Percentiles rank a stretch among this genome's conserved stretches.
phyloP scores from a whole-genome alignment of 352 stramenopile species.

The Phytophthora fragariaefolia region DNA sequence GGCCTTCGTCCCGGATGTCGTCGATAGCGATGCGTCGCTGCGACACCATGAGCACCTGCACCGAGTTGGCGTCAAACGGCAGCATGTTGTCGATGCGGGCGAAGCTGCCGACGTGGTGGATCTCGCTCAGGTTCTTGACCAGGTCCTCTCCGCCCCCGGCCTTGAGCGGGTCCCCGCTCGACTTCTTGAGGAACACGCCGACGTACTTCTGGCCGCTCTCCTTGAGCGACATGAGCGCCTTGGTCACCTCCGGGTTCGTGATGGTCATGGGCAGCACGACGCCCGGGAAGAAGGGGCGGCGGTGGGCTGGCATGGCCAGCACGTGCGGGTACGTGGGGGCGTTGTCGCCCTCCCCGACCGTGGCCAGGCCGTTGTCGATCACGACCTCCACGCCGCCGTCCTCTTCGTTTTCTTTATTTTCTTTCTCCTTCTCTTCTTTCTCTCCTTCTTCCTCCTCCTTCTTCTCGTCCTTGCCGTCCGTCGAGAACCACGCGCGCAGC shows the following conservation, averaged over 20 bases:
- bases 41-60: slow-evolving; percentile 90
- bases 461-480: slow-evolving; percentile 28
- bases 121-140: slow-evolving; percentile 92
- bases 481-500: slow-evolving; percentile 42
- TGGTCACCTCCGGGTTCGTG: slow-evolving; percentile 85
- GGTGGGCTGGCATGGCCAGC: slow-evolving; percentile 76
- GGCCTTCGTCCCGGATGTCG: slow-evolving; percentile 66
- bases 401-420: slow-evolving; percentile 12
- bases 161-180: slow-evolving; percentile 41
- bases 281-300: slow-evolving; percentile 83
- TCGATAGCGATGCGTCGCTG: slow-evolving; percentile 89
- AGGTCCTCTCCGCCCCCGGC: slow-evolving; percentile 77
- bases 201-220: slow-evolving; percentile 92
- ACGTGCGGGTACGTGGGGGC: slow-evolving; percentile 77
- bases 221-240: slow-evolving; percentile 89
- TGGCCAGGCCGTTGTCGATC: slow-evolving; percentile 64
- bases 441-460: background rate
- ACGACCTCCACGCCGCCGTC: slow-evolving; percentile 58
- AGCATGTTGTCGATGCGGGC: slow-evolving; percentile 95
- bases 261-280: slow-evolving; percentile 89
- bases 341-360: slow-evolving; percentile 70
- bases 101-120: slow-evolving; percentile 96
- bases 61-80: slow-evolving; percentile 73
- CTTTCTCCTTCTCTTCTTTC: slow-evolving; percentile 32
- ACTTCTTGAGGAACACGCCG: slow-evolving; percentile 94